Evolutionary conservation across 1,284 basidiomycete genomes (phyloP).

Genomic region (Cystobasidiaceae sp.): DNA sequence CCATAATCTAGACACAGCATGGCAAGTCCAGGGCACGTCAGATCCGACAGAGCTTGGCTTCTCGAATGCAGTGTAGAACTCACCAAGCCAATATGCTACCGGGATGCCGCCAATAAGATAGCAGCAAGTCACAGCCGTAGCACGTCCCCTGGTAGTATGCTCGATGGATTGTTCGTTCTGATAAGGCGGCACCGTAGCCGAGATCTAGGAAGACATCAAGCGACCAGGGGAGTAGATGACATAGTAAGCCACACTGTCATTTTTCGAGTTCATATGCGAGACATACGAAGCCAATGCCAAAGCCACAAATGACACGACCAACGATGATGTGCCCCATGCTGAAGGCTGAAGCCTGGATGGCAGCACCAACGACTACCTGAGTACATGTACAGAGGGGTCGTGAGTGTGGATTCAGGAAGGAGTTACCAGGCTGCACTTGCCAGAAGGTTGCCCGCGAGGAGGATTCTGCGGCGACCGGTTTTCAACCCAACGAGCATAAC

Average conservation of each 20-base stretch:
- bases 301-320: conserved; percentile 24
- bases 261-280: not conserved
- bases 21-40: too few relatives aligned
- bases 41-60: too few relatives aligned
- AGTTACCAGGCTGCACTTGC: not conserved
- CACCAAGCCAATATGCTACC: not conserved
- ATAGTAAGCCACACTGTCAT: not conserved
- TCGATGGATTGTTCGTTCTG: conserved; percentile 20
- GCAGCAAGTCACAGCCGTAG: conserved; percentile 26
- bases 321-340: conserved; percentile 26
- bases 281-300: conserved; percentile 30
- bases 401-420: not conserved
- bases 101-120: conserved; percentile 27
- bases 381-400: not conserved
- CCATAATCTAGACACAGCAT: too few relatives aligned
- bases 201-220: conserved; percentile 21
- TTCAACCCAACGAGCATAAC: conserved; percentile 27
- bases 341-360: conserved; percentile 20
- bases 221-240: not conserved
- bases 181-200: conserved; percentile 27
- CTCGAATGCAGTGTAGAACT: not conserved
- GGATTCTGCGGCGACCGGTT: conserved; percentile 14
- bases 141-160: conserved; percentile 17
- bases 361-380: conserved; percentile 27
- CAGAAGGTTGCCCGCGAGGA: conserved; percentile 9